These are phyloP conservation scores for Magnusiomyces fungicola DNA, from an alignment of 1,139 yeast species.

Conservation along the genomic window DNA sequence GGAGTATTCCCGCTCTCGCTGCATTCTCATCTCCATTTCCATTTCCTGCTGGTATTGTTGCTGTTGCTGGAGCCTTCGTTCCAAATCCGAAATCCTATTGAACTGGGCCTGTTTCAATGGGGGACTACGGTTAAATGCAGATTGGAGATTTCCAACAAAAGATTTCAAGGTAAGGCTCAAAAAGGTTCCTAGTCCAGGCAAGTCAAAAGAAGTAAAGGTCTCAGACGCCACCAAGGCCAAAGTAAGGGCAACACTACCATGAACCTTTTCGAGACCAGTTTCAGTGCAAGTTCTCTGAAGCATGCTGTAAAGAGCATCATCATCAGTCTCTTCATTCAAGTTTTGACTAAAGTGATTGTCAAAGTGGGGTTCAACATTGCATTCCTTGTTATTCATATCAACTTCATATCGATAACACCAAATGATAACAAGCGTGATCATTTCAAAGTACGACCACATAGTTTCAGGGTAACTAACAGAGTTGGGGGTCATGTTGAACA, in stretches of 20 bases:
- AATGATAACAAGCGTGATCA: constrained; percentile 26
- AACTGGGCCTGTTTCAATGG: no score
- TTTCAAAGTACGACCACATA: constrained; percentile 24
- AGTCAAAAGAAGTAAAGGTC: constrained; percentile 16
- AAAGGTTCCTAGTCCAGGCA: constrained; percentile 19
- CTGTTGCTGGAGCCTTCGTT: background rate
- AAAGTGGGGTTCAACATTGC: background rate
- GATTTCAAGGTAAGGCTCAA: constrained; percentile 25
- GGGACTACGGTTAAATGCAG: background rate
- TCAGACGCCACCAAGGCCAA: constrained; percentile 28
- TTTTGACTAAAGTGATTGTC: no score
- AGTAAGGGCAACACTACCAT: constrained; percentile 26
- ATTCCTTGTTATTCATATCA: background rate
- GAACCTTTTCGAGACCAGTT: constrained; percentile 15
- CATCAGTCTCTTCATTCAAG: no score
- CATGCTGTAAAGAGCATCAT: constrained; percentile 8
- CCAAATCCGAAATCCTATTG: background rate
- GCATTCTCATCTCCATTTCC: no score
- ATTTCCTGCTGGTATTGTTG: background rate
- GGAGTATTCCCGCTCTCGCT: no score
- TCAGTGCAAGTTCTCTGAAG: constrained; percentile 11
- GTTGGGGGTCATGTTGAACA: background rate
- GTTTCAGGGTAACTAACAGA: constrained; percentile 22
- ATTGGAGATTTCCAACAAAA: constrained; percentile 17
- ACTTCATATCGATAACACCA: constrained; percentile 31